A percentile compares a stretch with the other conserved stretches of the same genome.
These are phyloP conservation scores for Pigoraptor vietnamica DNA, from an alignment of 78 protist species.

Conservation along the genomic window DNA sequence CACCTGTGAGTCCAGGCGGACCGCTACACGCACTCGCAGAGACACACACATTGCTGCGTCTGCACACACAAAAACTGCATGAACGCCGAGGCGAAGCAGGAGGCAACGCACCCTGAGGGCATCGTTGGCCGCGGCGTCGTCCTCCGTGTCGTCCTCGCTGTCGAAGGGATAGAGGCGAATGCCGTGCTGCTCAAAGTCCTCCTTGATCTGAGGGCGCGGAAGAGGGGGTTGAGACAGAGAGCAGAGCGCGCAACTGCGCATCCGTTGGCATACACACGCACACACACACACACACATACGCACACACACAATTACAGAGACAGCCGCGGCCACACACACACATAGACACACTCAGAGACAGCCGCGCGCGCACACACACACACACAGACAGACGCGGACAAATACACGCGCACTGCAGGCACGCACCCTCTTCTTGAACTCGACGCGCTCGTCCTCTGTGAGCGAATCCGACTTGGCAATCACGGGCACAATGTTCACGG, in stretches of 20 bases:
- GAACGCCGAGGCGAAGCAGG: not conserved
- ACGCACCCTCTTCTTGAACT: not conserved
- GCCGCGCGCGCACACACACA: not conserved
- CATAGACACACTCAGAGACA: not conserved
- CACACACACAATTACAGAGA: no score
- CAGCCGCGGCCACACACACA: no score
- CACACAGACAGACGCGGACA: not conserved
- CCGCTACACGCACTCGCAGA: no score
- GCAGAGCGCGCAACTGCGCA: no score
- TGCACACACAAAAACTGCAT: not conserved
- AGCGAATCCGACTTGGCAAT: slow-evolving; percentile 31
- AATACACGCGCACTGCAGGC: no score
- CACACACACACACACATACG: no score
- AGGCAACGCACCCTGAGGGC: not conserved
- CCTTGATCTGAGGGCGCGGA: not conserved
- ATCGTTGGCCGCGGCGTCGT: not conserved
- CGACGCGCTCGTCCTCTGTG: not conserved
- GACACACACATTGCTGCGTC: not conserved
- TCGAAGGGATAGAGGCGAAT: not conserved
- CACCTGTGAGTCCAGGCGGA: no score
- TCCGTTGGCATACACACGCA: no score
- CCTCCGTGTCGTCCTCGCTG: not conserved
- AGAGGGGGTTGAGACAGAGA: no score
- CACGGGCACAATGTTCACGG: slow-evolving; percentile 43
- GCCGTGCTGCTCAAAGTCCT: not conserved